Conservation (phyloP, 1,284 basidiomycete species). For the Neolentinus lepideus region DNA sequence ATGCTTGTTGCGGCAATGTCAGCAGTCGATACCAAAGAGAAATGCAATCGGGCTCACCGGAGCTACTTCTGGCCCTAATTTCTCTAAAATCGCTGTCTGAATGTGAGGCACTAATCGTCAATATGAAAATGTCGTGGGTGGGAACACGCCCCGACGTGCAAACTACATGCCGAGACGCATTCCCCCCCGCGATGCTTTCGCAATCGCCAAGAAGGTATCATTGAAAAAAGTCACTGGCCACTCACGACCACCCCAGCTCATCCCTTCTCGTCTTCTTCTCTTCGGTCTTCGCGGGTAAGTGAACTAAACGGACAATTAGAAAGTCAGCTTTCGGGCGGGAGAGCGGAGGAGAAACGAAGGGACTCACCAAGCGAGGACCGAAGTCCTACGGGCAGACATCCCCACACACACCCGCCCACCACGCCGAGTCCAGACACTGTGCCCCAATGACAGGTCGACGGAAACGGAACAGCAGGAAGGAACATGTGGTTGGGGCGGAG, state of each 20-base stretch:
- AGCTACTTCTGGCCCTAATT: no score
- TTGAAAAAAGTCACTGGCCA: background rate
- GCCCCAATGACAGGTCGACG: background rate
- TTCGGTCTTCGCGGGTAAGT: no score
- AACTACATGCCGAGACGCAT: background rate
- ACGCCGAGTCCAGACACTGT: background rate
- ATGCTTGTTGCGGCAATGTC: no score
- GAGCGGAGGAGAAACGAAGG: no score
- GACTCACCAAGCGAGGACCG: no score
- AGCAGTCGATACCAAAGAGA: no score
- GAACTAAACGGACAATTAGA: no score
- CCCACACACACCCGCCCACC: background rate
- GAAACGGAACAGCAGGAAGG: background rate
- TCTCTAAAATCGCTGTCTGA: no score
- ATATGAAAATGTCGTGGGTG: background rate
- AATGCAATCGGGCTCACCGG: no score
- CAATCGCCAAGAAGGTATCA: background rate
- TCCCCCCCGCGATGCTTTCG: background rate
- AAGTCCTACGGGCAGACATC: background rate
- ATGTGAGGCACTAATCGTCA: background rate
- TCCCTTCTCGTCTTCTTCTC: background rate
- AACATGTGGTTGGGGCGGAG: background rate
- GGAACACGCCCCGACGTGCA: background rate
- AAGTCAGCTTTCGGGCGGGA: no score
- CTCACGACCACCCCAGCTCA: background rate